Conservation (phyloP, 768 basidiomycete species). For the Suillus lakei region DNA sequence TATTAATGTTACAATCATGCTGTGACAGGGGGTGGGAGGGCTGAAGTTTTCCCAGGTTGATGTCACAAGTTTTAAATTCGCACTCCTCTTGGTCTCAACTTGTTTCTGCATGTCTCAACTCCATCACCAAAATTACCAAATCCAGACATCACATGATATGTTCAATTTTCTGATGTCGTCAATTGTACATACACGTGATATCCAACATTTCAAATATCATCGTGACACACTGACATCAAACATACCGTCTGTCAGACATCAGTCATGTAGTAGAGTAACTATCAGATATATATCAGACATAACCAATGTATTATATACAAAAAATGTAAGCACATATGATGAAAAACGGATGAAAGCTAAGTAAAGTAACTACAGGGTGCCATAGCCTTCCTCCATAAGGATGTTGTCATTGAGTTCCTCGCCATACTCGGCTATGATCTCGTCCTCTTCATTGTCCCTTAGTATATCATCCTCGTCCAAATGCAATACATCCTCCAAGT, state of each 20-base stretch:
- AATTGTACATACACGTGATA: neutral
- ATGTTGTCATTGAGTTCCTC: neutral
- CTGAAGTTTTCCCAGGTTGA: too few species aligned
- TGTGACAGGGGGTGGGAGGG: too few species aligned
- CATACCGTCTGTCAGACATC: neutral
- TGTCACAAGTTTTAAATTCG: too few species aligned
- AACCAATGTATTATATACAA: neutral
- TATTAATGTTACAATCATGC: too few species aligned
- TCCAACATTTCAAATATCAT: neutral
- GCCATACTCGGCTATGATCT: neutral
- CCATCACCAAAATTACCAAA: neutral
- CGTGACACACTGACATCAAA: neutral
- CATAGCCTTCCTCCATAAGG: neutral
- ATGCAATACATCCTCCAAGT: neutral
- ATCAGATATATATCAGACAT: neutral
- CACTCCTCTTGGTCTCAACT: too few species aligned
- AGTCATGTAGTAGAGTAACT: neutral
- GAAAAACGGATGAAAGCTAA: neutral
- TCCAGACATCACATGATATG: neutral
- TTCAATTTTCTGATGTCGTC: neutral
- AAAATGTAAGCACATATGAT: neutral
- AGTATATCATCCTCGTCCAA: neutral
- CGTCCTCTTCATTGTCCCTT: neutral
- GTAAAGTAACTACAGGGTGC: neutral
- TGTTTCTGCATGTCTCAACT: too few species aligned